Base-by-base conservation (phyloP, 768 basidiomycete species). In the Leucocoprinus birnbaumii region DNA sequence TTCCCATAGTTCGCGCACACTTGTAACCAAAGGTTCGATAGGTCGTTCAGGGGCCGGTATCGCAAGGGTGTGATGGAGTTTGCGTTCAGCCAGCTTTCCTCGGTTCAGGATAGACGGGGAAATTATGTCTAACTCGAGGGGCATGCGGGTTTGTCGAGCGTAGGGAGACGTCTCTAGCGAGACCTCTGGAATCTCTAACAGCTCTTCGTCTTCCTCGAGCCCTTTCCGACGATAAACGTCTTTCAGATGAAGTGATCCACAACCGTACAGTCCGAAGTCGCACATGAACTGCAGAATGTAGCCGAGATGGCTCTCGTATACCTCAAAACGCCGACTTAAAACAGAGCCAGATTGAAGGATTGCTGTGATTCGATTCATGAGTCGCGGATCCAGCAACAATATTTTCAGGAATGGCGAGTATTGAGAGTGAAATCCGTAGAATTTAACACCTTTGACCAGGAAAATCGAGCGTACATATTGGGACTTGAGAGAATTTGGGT, bases 1-100 rank as follows among this genome's bases (percentile, higher is more conserved):
- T 48, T 95, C 91, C 96, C 96, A 99, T 2, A 98, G 76, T 70
- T 98, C 96, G 58, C 91, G 85, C 44, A 98, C 89, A 63, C 92
- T 87, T 40, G 86, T 75, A 5, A 99, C 89, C 24, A 96, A 79
- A 42, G 90, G 91, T 61, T 91, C 90, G 10, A 77, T 59, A 52
- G 84, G 66, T 14, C 78, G 61, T 40, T 73, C 63, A 18, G 80
- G 71, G 27, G 77, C 69, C 52, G 87, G 83, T 56, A 94, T 89
- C 56, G 80, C 78, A 63, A 91, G 83, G 58, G 88, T 87, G 44
- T 87, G 73, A 59, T 78, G 77, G 25, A 85, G 57, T 58, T 84
- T 78, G 38, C 94, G 84, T 2, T 87, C 73, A 21, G 71, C 62
- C 46, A 97, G 72, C 21, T 67, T 74, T 58, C 75, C 77, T n/a